Base-by-base conservation (phyloP, 1,284 basidiomycete species). In the Neonothopanus nambi region DNA sequence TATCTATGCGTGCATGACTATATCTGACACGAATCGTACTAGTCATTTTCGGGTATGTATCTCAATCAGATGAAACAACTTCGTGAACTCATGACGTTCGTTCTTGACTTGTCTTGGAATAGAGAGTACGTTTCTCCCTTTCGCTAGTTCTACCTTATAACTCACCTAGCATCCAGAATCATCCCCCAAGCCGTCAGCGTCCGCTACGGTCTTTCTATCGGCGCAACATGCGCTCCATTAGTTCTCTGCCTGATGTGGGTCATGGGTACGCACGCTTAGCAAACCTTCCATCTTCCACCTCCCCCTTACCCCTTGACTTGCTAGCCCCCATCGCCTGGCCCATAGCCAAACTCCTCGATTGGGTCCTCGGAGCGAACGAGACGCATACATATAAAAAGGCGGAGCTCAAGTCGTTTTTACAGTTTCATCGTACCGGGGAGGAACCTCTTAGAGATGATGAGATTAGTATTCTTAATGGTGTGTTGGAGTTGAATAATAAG, bases 161-260 rank as follows among this genome's bases (percentile, higher is more conserved):
- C 26, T 28, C 5, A 28, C 26, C n/a, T 3, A 38, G 40, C 18
- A 35, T 43, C 28, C 59, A 89, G 87, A 70, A 87, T 98, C 59
- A 97, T 98, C 56, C 95, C 95, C 2, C 89, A 91, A 69, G 85
- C 89, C 8, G 68, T 91, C 21, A 94, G 93, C 60, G 95, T 96
- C 1, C 83, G 93, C 17, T 91, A 96, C 68, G 95, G 95, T 44
- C 82, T 98, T 3, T 74, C 84, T 5, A 91, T 98, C 57, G 96
- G 95, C 24, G 94, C 95, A 0, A 79, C 76, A 33, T 95, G 93
- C 57, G 86, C 91, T 0, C 92, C 93, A 0, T 77, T 95, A 46
- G 93, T 97, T 1, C 77, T 88, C 6, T 67, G 60, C 21, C 73
- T 95, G 60, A 95, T 95, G 92, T 91, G 87, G 62, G 61, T 93